Conservation (phyloP, 495 filamentous ascomycete genomes). For the Trichoderma virens region DNA sequence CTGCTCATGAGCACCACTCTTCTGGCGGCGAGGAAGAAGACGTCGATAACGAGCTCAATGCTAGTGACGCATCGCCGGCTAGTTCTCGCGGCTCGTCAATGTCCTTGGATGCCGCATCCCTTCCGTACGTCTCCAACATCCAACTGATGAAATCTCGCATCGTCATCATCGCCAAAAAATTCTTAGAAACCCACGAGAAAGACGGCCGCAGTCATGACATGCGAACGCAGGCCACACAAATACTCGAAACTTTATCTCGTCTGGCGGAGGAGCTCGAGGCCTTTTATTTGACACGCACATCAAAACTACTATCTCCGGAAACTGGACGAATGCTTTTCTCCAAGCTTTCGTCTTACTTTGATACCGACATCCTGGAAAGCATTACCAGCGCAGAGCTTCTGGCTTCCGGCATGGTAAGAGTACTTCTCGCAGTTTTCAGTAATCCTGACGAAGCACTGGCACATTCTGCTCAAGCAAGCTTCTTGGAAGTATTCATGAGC, state of each 20-base stretch:
- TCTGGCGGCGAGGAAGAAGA: conserved; percentile 21
- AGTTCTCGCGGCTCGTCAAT: conserved; percentile 53
- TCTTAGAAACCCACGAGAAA: conserved; percentile 75
- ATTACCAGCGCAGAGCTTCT: conserved; percentile 96
- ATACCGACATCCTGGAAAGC: conserved; percentile 76
- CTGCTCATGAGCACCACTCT: conserved; percentile 17
- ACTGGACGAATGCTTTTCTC: conserved; percentile 60
- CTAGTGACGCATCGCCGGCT: conserved; percentile 60
- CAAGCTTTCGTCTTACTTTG: conserved; percentile 78
- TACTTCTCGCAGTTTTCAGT: conserved; percentile 74
- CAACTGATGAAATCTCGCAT: conserved; percentile 68
- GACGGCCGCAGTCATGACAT: conserved; percentile 60
- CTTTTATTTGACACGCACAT: conserved; percentile 54
- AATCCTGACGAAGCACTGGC: conserved; percentile 50
- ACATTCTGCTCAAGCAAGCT: conserved; percentile 64
- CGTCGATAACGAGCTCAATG: conserved; percentile 42
- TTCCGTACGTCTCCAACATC: conserved; percentile 38
- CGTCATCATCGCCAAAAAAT: conserved; percentile 63
- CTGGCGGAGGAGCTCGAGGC: conserved; percentile 63
- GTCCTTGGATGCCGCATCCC: conserved; percentile 44
- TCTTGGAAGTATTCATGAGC: conserved; percentile 92
- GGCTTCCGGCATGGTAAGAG: conserved; percentile 78
- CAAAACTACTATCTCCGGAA: conserved; percentile 31
- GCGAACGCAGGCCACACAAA: conserved; percentile 67
- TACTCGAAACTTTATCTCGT: conserved; percentile 61